A percentile compares a stretch with the other conserved stretches of the same genome.
Conservation (phyloP, 352 stramenopile species). For the Pythium oligandrum region DNA sequence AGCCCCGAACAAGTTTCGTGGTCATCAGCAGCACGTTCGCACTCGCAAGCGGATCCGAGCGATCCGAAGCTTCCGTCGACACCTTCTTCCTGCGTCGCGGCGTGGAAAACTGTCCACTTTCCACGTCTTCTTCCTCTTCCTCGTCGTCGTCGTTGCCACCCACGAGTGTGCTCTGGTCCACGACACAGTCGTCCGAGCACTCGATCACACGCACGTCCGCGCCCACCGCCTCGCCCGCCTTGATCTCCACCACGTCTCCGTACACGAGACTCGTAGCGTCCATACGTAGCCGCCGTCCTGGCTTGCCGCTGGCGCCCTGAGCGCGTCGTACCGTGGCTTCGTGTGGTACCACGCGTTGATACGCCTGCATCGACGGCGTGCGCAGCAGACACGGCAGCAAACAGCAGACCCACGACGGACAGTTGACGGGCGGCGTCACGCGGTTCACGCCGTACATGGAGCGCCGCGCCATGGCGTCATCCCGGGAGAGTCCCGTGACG, state of each 20-base stretch:
- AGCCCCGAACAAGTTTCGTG: constrained; percentile 42
- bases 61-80: constrained; percentile 14
- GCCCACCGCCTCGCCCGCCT: constrained; percentile 83
- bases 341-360: constrained; percentile 76
- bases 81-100: constrained; percentile 28
- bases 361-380: constrained; percentile 89
- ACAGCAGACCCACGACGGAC: constrained; percentile 92
- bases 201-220: constrained; percentile 84
- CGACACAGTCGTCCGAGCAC: constrained; percentile 70
- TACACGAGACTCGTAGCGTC: constrained; percentile 88
- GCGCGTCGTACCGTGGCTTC: constrained; percentile 85
- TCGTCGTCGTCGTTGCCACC: constrained; percentile 23
- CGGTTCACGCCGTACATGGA: constrained; percentile 82
- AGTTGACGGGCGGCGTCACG: constrained; percentile 89
- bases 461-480: constrained; percentile 68
- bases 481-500: constrained; percentile 49
- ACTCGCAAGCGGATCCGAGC: constrained; percentile 30
- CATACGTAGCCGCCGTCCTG: constrained; percentile 77
- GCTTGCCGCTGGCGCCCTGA: constrained; percentile 24
- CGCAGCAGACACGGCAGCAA: constrained; percentile 92
- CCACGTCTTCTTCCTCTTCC: constrained; percentile 19
- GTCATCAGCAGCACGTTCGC: constrained; percentile 75
- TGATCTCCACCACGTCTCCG: constrained; percentile 91
- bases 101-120: constrained; percentile 11
- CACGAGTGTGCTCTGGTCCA: constrained; percentile 53